Percentiles rank a stretch among this genome's conserved stretches.
phyloP scores from a whole-genome alignment of 1,139 yeast genomes.

The Sugiyamaella sp. region DNA sequence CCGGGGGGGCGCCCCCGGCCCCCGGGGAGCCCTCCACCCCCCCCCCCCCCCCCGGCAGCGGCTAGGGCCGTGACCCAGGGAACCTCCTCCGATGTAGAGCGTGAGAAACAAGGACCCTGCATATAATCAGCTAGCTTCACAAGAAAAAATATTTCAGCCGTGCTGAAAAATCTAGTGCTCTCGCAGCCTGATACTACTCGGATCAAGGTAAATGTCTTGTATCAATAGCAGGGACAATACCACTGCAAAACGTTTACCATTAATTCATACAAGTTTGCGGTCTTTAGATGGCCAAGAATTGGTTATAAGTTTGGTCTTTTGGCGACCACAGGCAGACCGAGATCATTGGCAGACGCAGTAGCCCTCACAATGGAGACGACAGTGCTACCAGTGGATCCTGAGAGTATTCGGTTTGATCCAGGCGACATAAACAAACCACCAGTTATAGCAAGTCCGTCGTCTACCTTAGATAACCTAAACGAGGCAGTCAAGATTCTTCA shows the following conservation, averaged over 20 bases:
- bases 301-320: not conserved
- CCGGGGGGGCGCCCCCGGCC: too few relatives aligned
- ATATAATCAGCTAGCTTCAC: not conserved
- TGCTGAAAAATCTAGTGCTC: slow-evolving; percentile 6
- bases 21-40: too few relatives aligned
- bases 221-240: not conserved
- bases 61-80: too few relatives aligned
- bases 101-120: not conserved
- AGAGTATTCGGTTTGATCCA: slow-evolving; percentile 45
- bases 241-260: slow-evolving; percentile 5
- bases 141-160: slow-evolving; percentile 13
- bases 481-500: slow-evolving; percentile 62
- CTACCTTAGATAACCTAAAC: slow-evolving; percentile 53
- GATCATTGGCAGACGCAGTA: not conserved
- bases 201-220: not conserved
- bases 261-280: not conserved
- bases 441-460: slow-evolving; percentile 28
- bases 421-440: slow-evolving; percentile 29
- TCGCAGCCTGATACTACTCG: not conserved
- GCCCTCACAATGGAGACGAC: slow-evolving; percentile 40
- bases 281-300: slow-evolving; percentile 4
- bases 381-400: slow-evolving; percentile 51
- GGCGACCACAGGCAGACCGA: not conserved
- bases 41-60: too few relatives aligned
- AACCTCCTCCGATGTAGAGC: too few relatives aligned